Conservation (phyloP, 352 stramenopile genomes). For the Thalassiosira hispida region DNA sequence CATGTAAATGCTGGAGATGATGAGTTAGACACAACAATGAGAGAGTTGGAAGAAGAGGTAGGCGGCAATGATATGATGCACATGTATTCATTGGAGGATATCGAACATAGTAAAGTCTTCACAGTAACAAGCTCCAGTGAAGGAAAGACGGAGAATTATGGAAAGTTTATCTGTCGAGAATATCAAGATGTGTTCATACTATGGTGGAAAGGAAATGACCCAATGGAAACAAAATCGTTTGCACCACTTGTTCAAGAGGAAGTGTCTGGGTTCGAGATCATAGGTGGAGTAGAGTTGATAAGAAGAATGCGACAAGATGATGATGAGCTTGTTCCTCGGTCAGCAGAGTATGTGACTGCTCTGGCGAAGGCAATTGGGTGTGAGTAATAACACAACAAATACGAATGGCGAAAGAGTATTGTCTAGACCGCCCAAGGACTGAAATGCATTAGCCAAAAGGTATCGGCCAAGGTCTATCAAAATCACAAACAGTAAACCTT, state of each 20-base stretch:
- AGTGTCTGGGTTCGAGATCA: conserved; percentile 44
- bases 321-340: conserved; percentile 40
- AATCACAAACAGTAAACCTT: no score
- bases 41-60: conserved; percentile 53
- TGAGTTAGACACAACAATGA: conserved; percentile 33
- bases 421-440: no score
- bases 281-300: conserved; percentile 43
- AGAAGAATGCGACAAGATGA: conserved; percentile 27
- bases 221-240: conserved; percentile 37
- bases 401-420: no score
- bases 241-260: conserved; percentile 41
- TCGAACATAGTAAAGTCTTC: conserved; percentile 33
- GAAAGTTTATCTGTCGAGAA: conserved; percentile 47
- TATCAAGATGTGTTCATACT: conserved; percentile 61
- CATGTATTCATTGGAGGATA: conserved; percentile 21
- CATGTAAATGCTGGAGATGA: conserved; percentile 54
- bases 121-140: conserved; percentile 46
- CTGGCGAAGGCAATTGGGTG: conserved; percentile 19
- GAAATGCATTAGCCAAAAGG: no score
- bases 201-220: conserved; percentile 28
- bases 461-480: no score
- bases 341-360: conserved; percentile 37
- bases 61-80: conserved; percentile 32
- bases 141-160: conserved; percentile 50
- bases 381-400: no score